A percentile compares a stretch with the other conserved stretches of the same genome.
These are phyloP conservation scores for Rhytidiadelphus loreus DNA, from an alignment of 225 moss, liverwort and hornwort species.

Conservation along the genomic window DNA sequence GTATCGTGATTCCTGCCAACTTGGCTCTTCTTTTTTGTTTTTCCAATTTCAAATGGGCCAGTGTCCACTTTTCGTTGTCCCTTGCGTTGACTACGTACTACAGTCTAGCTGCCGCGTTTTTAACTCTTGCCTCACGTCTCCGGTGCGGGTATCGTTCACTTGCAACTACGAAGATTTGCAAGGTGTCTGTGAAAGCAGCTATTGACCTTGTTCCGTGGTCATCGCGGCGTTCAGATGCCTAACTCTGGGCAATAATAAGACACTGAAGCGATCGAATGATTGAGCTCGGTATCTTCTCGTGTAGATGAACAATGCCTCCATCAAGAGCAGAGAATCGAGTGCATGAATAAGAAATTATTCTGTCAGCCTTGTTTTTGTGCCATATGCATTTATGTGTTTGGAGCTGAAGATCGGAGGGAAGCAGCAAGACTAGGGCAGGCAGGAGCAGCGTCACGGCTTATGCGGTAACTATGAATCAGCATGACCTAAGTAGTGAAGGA, in stretches of 20 bases:
- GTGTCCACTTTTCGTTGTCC: not conserved
- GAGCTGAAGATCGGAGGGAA: not conserved
- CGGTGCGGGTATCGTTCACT: not conserved
- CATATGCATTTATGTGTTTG: not conserved
- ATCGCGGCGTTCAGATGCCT: not conserved
- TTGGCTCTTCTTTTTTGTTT: not conserved
- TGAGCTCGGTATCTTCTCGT: not conserved
- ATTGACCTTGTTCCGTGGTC: not conserved
- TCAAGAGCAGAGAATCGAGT: not conserved
- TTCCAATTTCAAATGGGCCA: conserved; percentile 3
- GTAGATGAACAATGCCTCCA: not conserved
- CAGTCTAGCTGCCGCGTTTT: not conserved
- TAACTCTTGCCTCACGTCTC: not conserved
- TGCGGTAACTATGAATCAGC: conserved; percentile 50
- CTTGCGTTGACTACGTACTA: not conserved
- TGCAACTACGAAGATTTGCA: not conserved
- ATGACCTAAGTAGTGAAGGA: conserved; percentile 39
- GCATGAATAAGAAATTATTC: not conserved
- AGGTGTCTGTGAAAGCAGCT: not conserved
- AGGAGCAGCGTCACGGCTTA: conserved; percentile 16
- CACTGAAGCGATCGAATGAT: not conserved
- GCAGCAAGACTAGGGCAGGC: not conserved
- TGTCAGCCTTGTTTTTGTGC: not conserved
- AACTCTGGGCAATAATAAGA: not conserved
- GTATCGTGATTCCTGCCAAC: not conserved